phyloP scores from a whole-genome alignment of 331 rosid species.

The Acacia concinna region DNA sequence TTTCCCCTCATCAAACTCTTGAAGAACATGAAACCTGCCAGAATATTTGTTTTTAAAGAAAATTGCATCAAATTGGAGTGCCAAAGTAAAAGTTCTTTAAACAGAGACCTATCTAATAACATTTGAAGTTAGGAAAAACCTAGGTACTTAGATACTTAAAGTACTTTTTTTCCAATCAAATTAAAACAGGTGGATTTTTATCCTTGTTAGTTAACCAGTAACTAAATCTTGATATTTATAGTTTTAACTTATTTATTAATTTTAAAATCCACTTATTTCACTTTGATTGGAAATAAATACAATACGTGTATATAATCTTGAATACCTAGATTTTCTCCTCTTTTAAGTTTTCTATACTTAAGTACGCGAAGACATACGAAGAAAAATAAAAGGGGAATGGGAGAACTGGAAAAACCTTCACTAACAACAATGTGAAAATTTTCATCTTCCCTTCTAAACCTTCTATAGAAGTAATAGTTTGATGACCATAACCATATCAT shows the following conservation, averaged over 20 bases:
- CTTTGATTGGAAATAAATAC: background rate
- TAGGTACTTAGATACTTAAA: background rate
- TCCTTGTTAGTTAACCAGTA: background rate
- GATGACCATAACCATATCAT: constrained; percentile 3
- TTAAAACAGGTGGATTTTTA: background rate
- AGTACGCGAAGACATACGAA: background rate
- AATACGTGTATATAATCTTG: background rate
- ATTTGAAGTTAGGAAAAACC: background rate
- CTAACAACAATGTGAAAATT: background rate
- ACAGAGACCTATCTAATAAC: background rate
- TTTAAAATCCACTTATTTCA: background rate
- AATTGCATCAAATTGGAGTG: constrained; percentile 29
- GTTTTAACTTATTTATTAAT: background rate
- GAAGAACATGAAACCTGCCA: constrained; percentile 81
- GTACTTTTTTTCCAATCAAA: background rate
- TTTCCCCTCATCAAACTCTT: constrained; percentile 87
- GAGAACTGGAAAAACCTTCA: background rate
- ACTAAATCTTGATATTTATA: background rate
- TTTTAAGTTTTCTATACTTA: background rate
- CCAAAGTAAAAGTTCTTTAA: constrained; percentile 30
- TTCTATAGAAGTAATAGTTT: background rate
- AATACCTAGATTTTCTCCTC: background rate
- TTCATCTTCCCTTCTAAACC: constrained; percentile 3
- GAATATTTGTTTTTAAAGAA: background rate
- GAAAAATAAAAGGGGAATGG: background rate